Evolutionary conservation across 257 asterid species (phyloP), one percentile per base, ranked within the genome.

Genomic region (Dorcoceras hygrometricum): DNA sequence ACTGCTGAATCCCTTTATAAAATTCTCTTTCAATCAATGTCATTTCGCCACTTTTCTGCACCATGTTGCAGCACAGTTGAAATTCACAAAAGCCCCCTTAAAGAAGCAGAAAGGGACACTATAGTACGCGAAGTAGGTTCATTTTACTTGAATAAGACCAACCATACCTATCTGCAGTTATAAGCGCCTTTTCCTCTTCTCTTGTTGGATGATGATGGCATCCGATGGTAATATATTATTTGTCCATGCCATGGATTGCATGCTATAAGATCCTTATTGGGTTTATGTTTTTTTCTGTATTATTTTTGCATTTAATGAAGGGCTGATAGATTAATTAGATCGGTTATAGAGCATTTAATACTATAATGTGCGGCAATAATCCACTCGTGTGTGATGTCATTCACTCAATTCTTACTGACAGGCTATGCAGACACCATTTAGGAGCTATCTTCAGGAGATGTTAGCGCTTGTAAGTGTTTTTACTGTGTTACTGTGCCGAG

Each of bases 371-470:
- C 18, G 31, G 51, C 32, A 51, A 19, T 61, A 48, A 62, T 32
- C 66, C 2, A 50, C 25, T 34, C 32, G 63, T 59, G n/a, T n/a
- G n/a, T n/a, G n/a, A n/a, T n/a, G n/a, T n/a, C n/a, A n/a, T n/a
- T n/a, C n/a, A n/a, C n/a, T 19, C 16, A 46, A 60, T 36, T 26
- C 65, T 67, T 62, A 70, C 34, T 63, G n/a, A 8, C 95, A 89
- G 98, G 95, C 90, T 62, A 71, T 79, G 85, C 98, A 91, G 78
- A 91, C 96, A 31, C 96, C 98, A 61, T 89, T 83, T 80, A 81
- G 95, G 84, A 69, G 79, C 79, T 89, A 91, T 82, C 93, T 91
- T 23, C 95, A 85, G 81, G 91, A 89, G 5, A 91, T 91, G 94
- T 63, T 89, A 71, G 79, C 91, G 69, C 83, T 82, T 59, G 93